Evolutionary conservation across 139 green algal genomes (phyloP).

Genomic region (Zygnema circumcarinatum): DNA sequence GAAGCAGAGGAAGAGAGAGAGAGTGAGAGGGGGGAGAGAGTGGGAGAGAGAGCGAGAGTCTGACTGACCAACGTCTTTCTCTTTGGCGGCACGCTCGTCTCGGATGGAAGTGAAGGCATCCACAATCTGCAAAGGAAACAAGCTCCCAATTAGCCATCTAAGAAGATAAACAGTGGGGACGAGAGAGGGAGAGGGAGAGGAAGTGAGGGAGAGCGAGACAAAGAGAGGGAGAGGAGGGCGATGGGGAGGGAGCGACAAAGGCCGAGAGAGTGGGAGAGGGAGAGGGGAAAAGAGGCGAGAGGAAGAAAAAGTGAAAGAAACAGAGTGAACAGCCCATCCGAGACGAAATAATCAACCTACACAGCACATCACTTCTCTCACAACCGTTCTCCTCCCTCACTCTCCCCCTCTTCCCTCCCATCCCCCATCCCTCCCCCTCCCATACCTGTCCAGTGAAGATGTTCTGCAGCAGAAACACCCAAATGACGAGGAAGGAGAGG

Average conservation of each 20-base stretch:
- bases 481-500: constrained; percentile 52
- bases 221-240: not conserved
- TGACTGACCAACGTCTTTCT: constrained; percentile 49
- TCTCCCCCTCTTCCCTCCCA: not conserved
- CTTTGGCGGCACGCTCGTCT: constrained; percentile 34
- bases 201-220: not conserved
- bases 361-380: too few relatives aligned
- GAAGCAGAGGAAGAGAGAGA: too few relatives aligned
- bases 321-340: too few relatives aligned
- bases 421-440: not conserved
- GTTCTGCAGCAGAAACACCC: constrained; percentile 56
- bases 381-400: not conserved
- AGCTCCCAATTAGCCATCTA: not conserved
- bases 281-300: not conserved
- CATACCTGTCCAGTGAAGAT: constrained; percentile 58
- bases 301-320: constrained; percentile 1
- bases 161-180: not conserved
- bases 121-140: constrained; percentile 48
- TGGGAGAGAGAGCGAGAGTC: not conserved
- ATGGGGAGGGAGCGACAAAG: not conserved
- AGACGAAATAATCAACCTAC: too few relatives aligned
- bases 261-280: not conserved
- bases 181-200: not conserved
- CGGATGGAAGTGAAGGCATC: constrained; percentile 59
- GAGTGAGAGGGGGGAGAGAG: too few relatives aligned